Conservation (phyloP, 2,329 filamentous ascomycete genomes). For the Nakataea oryzae region DNA sequence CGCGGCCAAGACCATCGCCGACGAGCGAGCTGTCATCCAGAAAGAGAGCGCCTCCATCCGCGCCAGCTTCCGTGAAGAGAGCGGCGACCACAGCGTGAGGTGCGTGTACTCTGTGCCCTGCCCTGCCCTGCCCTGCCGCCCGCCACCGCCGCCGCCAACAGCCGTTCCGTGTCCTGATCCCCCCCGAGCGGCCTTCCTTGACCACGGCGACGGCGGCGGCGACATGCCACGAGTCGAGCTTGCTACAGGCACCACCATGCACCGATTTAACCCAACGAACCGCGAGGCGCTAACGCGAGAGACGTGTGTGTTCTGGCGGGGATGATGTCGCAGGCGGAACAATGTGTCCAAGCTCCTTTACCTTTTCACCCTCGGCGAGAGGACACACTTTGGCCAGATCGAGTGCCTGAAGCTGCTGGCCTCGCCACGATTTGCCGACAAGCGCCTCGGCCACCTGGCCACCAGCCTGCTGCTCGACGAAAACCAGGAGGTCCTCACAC, state of each 20-base stretch:
- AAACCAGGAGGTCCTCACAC: constrained; percentile 93
- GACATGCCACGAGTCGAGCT: neutral
- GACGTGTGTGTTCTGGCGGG: neutral
- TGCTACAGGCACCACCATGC: neutral
- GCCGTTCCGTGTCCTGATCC: neutral
- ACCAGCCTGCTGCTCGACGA: constrained; percentile 95
- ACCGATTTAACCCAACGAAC: neutral
- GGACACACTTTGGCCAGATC: constrained; percentile 98
- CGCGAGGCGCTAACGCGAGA: neutral
- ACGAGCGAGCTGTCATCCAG: constrained; percentile 95
- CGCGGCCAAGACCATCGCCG: constrained; percentile 96
- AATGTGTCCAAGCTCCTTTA: constrained; percentile 98
- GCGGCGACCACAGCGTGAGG: constrained; percentile 82
- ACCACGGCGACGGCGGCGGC: neutral
- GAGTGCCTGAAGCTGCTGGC: constrained; percentile 97
- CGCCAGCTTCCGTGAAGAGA: constrained; percentile 96
- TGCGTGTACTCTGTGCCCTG: constrained; percentile 22
- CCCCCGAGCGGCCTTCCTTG: neutral
- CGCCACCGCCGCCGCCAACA: constrained; percentile 9
- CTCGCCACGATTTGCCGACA: constrained; percentile 95
- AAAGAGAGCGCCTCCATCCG: constrained; percentile 98
- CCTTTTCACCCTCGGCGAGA: constrained; percentile 92
- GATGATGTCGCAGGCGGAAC: constrained; percentile 60
- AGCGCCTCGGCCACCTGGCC: constrained; percentile 87
- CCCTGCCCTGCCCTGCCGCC: neutral